Evolutionary conservation across 2,329 filamentous ascomycete species (phyloP), one percentile per base, ranked within the genome.

Genomic region (Colletotrichum zoysiae): DNA sequence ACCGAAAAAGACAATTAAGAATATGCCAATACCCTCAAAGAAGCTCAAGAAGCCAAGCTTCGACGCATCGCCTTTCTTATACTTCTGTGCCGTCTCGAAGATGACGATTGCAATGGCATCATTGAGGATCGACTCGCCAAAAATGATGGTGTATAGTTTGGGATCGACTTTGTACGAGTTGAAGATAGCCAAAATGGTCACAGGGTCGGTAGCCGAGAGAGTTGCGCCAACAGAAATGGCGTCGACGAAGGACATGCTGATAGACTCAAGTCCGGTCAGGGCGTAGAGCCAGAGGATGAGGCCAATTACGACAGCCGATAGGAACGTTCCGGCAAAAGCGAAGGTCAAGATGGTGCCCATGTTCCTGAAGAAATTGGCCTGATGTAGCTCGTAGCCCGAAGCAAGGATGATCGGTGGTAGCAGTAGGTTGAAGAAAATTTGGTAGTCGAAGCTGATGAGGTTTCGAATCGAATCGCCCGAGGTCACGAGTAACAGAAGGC

Each of bases 161-260:
- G 96, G 96, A 78, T 99, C 96, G 77, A 99, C 96, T 83, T 98
- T 98, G 89, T 98, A 99, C 1, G 96, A 93, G 82, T 98, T 98
- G 89, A 99, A 99, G 76, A 99, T 99, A 80, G 96, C 96, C 65
- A 99, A 86, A 77, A 99, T 98, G 0, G 96, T 99, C 71, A 99
- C 95, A 0, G 96, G 96, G 79, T 99, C 96, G 1, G 96, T 99
- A 71, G 96, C 96, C 2, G 96, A 98, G 42, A 99, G 89, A 0
- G 96, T 99, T 56, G 96, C 96, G 77, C 96, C 96, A 55, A 99
- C 94, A 1, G 95, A 97, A 80, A 99, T 96, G 75, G 96, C 96
- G 79, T 99, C 96, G 75, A 98, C 93, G 80, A 98, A 98, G 67
- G 89, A 92, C 84, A 99, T 94, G 70, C 92, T 89, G 74, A 98